Percentiles rank a stretch among this genome's conserved stretches.
Evolutionary conservation across 805 yeast species (phyloP).

Genomic region (Dipodascus geniculatus): DNA sequence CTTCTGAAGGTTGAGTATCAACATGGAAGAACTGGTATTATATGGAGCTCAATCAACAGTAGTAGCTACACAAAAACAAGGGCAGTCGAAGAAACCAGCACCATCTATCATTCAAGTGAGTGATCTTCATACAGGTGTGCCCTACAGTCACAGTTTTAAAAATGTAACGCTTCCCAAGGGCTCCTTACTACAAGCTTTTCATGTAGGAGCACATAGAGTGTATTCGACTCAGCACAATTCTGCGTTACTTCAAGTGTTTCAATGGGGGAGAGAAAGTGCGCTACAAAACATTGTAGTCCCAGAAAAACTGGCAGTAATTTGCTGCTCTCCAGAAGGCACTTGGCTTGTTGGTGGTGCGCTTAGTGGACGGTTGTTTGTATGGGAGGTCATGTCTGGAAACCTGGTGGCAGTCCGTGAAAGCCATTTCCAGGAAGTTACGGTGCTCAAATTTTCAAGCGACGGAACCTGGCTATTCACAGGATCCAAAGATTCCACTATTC

Average conservation of each 20-base stretch:
- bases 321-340: conserved; percentile 30
- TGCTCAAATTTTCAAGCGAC: conserved; percentile 47
- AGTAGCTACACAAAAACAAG: conserved; percentile 1
- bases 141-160: neutral
- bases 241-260: conserved; percentile 65
- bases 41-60: conserved; percentile 10
- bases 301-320: conserved; percentile 54
- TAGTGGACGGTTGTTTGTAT: conserved; percentile 67
- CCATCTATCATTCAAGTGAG: neutral
- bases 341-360: conserved; percentile 58
- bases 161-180: conserved; percentile 2
- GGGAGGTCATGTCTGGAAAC: conserved; percentile 77
- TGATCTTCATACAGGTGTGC: conserved; percentile 2
- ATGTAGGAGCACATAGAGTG: conserved; percentile 29
- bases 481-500: conserved; percentile 71
- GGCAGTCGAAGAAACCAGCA: conserved; percentile 3
- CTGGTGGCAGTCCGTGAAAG: conserved; percentile 63
- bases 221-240: conserved; percentile 58
- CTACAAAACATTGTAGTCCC: conserved; percentile 80
- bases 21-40: conserved; percentile 25
- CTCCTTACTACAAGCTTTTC: conserved; percentile 22
- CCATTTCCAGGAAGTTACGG: conserved; percentile 69
- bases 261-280: conserved; percentile 52
- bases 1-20: conserved; percentile 15
- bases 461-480: conserved; percentile 59